These are phyloP conservation scores for Anthracocystis setariae DNA, from an alignment of 1,284 basidiomycete genomes.

Conservation along the genomic window DNA sequence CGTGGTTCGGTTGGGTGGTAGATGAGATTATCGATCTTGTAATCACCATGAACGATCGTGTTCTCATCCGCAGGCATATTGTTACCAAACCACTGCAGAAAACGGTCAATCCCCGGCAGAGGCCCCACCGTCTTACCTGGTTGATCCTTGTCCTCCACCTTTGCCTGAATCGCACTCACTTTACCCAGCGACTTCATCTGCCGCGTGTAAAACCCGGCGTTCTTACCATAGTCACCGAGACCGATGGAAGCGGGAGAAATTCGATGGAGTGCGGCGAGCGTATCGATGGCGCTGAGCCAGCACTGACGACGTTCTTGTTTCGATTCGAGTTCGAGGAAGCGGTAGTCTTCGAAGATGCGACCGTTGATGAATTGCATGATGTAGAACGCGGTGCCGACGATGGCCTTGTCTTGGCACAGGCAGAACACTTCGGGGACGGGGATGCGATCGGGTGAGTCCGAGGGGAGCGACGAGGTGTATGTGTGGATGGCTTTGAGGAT, in stretches of 20 bases:
- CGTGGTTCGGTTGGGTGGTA: slow-evolving; percentile 90
- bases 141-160: slow-evolving; percentile 75
- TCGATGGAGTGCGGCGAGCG: slow-evolving; percentile 79
- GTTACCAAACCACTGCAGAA: slow-evolving; percentile 80
- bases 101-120: slow-evolving; percentile 78
- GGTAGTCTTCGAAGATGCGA: slow-evolving; percentile 86
- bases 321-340: slow-evolving; percentile 71
- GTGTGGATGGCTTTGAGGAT: slow-evolving; percentile 75
- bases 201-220: slow-evolving; percentile 84
- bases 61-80: slow-evolving; percentile 77
- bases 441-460: slow-evolving; percentile 69
- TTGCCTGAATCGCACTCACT: slow-evolving; percentile 79
- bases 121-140: slow-evolving; percentile 70
- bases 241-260: slow-evolving; percentile 78
- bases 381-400: slow-evolving; percentile 92
- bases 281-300: slow-evolving; percentile 67
- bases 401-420: slow-evolving; percentile 75
- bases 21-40: slow-evolving; percentile 93
- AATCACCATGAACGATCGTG: slow-evolving; percentile 89
- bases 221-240: slow-evolving; percentile 81
- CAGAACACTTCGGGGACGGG: slow-evolving; percentile 87
- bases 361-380: slow-evolving; percentile 91
- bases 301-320: slow-evolving; percentile 77
- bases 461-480: slow-evolving; percentile 32
- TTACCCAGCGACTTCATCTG: slow-evolving; percentile 86